Conservation (phyloP, 140 eudicot species). For the Bidens hawaiensis region DNA sequence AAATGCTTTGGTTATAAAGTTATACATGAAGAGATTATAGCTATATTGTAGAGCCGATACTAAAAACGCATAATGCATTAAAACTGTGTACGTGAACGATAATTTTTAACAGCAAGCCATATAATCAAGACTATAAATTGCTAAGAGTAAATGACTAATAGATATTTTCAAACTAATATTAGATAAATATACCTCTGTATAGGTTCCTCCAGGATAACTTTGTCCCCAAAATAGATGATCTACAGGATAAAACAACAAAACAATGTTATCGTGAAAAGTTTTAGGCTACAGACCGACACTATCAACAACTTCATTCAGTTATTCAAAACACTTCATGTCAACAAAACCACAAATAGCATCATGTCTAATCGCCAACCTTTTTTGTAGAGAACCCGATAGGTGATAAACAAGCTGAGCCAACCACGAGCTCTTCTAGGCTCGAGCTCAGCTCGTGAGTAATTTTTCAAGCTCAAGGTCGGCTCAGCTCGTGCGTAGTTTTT, state of each 20-base stretch:
- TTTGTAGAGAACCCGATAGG: too few relatives aligned
- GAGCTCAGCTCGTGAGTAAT: too few relatives aligned
- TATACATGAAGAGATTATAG: neutral
- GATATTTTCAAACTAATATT: constrained; percentile 6
- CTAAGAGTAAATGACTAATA: neutral
- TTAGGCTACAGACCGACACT: constrained; percentile 9
- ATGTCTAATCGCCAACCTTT: constrained; percentile 17
- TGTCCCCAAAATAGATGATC: constrained; percentile 89
- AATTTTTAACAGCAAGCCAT: neutral
- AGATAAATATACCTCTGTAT: constrained; percentile 66
- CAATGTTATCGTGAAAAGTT: neutral
- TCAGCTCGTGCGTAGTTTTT: too few relatives aligned
- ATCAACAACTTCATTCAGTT: constrained; percentile 17
- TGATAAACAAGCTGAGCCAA: too few relatives aligned
- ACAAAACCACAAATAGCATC: constrained; percentile 5
- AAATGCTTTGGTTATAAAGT: constrained; percentile 1
- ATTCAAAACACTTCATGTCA: constrained; percentile 12
- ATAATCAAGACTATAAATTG: constrained; percentile 3
- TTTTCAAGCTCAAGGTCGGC: too few relatives aligned
- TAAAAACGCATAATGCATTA: neutral
- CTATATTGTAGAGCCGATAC: neutral
- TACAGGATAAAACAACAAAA: constrained; percentile 26
- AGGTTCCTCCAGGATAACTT: constrained; percentile 88
- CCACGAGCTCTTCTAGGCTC: too few relatives aligned
- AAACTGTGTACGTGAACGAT: too few relatives aligned